These are phyloP conservation scores for Cystoisospora suis DNA, from an alignment of 169 alveolate genomes.

Conservation along the genomic window DNA sequence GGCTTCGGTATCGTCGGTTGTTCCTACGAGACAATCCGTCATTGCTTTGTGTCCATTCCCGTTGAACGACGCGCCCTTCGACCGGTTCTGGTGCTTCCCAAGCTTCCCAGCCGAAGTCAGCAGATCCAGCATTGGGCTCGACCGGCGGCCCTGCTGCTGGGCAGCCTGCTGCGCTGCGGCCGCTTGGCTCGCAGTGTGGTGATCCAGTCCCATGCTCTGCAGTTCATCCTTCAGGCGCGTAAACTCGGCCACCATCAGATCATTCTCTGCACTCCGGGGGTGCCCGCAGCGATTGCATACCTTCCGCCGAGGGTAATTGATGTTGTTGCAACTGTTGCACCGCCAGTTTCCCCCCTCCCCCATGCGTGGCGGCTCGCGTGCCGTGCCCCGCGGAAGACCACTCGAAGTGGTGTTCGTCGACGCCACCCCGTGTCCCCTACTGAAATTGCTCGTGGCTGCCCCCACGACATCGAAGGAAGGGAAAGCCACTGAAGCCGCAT, in stretches of 20 bases:
- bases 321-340: constrained; percentile 72
- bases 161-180: constrained; percentile 64
- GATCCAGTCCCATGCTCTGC: constrained; percentile 40
- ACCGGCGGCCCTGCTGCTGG: constrained; percentile 41
- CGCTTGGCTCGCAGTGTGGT: constrained; percentile 41
- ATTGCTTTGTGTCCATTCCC: neutral
- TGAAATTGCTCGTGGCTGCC: neutral
- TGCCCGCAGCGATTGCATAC: constrained; percentile 73
- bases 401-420: no score
- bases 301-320: constrained; percentile 74
- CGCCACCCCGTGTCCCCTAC: neutral
- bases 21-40: neutral
- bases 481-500: neutral
- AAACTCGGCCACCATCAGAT: constrained; percentile 66
- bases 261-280: constrained; percentile 70
- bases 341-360: constrained; percentile 78
- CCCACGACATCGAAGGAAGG: neutral
- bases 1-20: no score
- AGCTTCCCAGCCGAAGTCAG: neutral
- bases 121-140: neutral
- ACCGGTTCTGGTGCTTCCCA: neutral
- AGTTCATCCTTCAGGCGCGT: constrained; percentile 30
- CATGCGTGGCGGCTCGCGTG: constrained; percentile 51
- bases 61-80: no score
- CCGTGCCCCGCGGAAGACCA: constrained; percentile 1